These are phyloP conservation scores for Ganoderma meredithae DNA, from an alignment of 1,284 basidiomycete species.

Conservation along the genomic window DNA sequence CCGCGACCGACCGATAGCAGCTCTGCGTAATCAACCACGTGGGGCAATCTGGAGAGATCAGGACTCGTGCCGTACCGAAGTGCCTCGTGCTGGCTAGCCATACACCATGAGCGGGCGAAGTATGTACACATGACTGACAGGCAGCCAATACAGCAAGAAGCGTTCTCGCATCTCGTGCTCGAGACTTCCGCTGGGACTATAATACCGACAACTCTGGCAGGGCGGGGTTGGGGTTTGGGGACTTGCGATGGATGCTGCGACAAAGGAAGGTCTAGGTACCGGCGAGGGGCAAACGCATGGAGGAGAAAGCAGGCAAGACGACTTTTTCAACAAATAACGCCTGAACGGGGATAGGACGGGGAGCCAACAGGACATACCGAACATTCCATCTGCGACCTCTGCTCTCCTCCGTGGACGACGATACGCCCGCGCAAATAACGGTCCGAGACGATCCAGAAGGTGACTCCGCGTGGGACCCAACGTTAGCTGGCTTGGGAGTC, in stretches of 20 bases:
- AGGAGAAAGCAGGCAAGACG: neutral
- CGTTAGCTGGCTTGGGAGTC: conserved; percentile 18
- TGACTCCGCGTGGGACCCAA: neutral
- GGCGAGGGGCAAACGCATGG: conserved; percentile 7
- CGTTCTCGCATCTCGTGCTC: neutral
- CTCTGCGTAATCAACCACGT: neutral
- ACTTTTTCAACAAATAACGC: conserved; percentile 4
- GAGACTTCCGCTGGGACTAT: neutral
- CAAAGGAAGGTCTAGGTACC: neutral
- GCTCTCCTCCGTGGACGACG: neutral
- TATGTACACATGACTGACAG: neutral
- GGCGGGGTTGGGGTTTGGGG: neutral
- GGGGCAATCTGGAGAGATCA: neutral
- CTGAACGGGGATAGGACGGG: neutral
- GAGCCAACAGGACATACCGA: neutral
- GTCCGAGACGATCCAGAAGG: neutral
- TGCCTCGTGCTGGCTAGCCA: conserved; percentile 1
- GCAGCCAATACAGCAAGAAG: neutral
- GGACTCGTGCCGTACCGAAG: neutral
- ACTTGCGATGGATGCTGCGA: conserved; percentile 20
- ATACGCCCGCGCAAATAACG: neutral
- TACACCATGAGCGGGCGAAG: neutral
- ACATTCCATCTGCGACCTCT: conserved; percentile 1
- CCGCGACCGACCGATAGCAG: neutral
- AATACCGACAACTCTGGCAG: neutral